phyloP scores from a whole-genome alignment of 1,139 yeast species.

The Nakaseomyces kungkrabaensis region DNA sequence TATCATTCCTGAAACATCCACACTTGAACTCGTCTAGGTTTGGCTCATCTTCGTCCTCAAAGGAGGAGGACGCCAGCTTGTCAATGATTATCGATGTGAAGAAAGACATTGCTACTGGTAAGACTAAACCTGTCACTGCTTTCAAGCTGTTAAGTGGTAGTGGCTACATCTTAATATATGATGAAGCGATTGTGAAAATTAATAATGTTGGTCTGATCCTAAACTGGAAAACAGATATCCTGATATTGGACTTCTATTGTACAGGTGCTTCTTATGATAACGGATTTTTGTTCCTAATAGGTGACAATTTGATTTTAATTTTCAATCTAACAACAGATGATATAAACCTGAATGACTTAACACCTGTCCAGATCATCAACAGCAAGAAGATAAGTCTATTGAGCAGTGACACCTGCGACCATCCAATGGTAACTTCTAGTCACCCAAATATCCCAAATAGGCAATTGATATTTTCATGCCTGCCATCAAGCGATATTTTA shows the following conservation, averaged over 20 bases:
- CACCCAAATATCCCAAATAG: conserved; percentile 61
- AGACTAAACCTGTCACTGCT: conserved; percentile 52
- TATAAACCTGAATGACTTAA: conserved; percentile 21
- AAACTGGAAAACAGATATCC: conserved; percentile 39
- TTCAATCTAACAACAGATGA: conserved; percentile 40
- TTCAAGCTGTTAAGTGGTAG: conserved; percentile 40
- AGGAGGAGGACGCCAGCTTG: conserved; percentile 30
- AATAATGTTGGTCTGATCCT: conserved; percentile 58
- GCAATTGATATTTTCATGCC: conserved; percentile 41
- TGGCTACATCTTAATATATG: conserved; percentile 58
- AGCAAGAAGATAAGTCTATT: conserved; percentile 55
- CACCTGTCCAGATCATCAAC: conserved; percentile 59
- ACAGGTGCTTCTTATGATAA: conserved; percentile 44
- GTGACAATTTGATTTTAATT: conserved; percentile 64
- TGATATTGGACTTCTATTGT: conserved; percentile 58
- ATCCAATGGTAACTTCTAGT: conserved; percentile 48
- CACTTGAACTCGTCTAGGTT: conserved; percentile 12
- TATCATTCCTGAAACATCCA: conserved; percentile 21
- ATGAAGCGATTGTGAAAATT: conserved; percentile 61
- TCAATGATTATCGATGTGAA: conserved; percentile 26
- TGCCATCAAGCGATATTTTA: conserved; percentile 4
- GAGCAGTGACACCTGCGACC: conserved; percentile 34
- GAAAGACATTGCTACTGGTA: conserved; percentile 23
- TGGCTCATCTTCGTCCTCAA: conserved; percentile 27
- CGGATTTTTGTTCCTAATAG: conserved; percentile 52